Evolutionary conservation across 805 yeast genomes (phyloP), one percentile per base, ranked within the genome.

Genomic region (Hanseniaspora mollemarum): DNA sequence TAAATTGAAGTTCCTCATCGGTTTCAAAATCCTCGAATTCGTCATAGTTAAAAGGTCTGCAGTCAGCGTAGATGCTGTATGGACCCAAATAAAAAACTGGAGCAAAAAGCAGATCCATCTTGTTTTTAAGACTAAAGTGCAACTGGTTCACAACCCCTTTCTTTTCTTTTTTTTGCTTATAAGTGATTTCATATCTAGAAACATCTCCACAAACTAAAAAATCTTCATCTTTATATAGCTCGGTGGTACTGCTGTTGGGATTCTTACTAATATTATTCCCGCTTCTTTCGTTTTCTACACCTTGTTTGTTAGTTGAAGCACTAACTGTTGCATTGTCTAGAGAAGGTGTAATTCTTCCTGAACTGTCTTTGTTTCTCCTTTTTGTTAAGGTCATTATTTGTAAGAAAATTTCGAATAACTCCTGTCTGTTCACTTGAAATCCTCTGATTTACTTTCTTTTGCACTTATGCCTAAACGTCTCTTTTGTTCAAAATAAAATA

Each of bases 31-130:
- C 64, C 49, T 70, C 62, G 36, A 72, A 63, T 50, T 75, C 79
- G 54, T 76, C 67, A 61, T 79, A 92, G 35, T 80, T 83, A 10
- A 64, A 70, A 0, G 90, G 80, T 41, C 80, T 71, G 44, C 92
- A 77, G 63, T 90, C 96, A 21, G 81, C 84, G 59, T 92, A 92
- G 5, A 92, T 66, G 2, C 85, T 71, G 61, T 79, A 90, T 0
- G 98, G 98, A 0, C 97, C 98, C 1, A 88, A 81, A 40, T 92
- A 65, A 58, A 81, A 86, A 1, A 95, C 83, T 0, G 96, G 94
- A 26, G 94, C 66, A 56, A 86, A 62, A 0, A 92, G 73, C 2
- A 84, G 67, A 56, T 77, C 75, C 62, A 87, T 96, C 3, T 67
- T 69, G 64, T 88, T 88, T 59, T 76, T 78, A 35, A 88, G 75